Evolutionary conservation across 768 basidiomycete genomes (phyloP), one percentile per base, ranked within the genome.

Genomic region (Tylopilus sp.): DNA sequence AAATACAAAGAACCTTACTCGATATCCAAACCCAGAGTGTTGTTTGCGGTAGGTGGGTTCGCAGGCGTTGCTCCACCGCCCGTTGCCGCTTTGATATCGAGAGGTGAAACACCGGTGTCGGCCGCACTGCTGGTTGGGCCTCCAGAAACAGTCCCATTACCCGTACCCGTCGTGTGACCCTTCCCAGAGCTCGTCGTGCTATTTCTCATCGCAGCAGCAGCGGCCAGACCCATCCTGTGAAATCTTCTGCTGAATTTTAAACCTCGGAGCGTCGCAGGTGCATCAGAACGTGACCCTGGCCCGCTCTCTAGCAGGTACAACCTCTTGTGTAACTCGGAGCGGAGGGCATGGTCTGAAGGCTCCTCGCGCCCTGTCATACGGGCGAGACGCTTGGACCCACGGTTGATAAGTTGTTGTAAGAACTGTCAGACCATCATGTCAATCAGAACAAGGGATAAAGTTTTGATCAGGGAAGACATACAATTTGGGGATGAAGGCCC

Each of bases 371-470:
- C 81, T 4, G 79, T 80, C 82, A 90, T 86, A 44, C 77, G 81
- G 8, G 87, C 85, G 45, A 82, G 75, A 47, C 88, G 85, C 50
- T 74, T 76, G 48, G 79, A 69, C 47, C 77, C 75, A 44, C 80
- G 82, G 67, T 88, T 90, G 55, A 86, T 78, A 59, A 83, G 76
- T 67, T 85, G 88, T 66, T 89, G 86, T 30, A 83, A 68, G 40
- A 77, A 66, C 88, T 91, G 31, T 18, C 26, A 40, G 18, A 52
- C 30, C 47, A 25, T 35, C 18, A 40, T 13, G 13, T 18, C 15
- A 40, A 47, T 41, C 18, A 36, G 33, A 30, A 10, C 5, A 8
- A 23, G 39, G 26, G 13, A 15, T 31, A 5, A 15, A 20, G 11
- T 15, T 11, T 26, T 10, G 13, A 17, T 40, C 12, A 20, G n/a